Evolutionary conservation across 2,329 filamentous ascomycete species (phyloP), one percentile per base, ranked within the genome.

Genomic region (Colletotrichum graminicola): DNA sequence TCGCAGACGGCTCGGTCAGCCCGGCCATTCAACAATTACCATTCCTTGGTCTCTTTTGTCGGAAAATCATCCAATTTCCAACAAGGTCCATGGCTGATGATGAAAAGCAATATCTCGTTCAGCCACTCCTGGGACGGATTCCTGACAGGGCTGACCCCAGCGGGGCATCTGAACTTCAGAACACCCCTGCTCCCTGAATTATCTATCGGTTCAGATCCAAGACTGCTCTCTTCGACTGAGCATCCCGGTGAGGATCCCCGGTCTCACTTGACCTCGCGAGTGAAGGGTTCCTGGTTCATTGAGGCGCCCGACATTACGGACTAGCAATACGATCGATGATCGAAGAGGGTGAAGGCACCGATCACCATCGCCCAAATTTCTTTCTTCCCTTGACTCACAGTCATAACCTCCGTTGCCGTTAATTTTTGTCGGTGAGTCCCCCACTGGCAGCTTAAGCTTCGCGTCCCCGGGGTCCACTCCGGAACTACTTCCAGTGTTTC

Each of bases 211-310:
- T 54, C 45, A 68, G 54, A 56, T 63, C 60, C 67, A 73, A 72
- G 62, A 64, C 61, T 55, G 55, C 55, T 70, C 49, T 51, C 63
- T 67, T 64, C 60, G 56, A 72, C 65, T 62, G 47, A 72, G 64
- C 63, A 63, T 57, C 72, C 72, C 72, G 49, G 72, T 69, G 72
- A 73, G 72, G 72, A 72, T 72, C 72, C 72, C 72, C 68, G 55
- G 72, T 67, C 72, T 72, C 61, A 62, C 34, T 61, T 61, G 26
- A 52, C 34, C 18, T 62, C 11, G 32, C 32, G 64, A 73, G 72
- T n/a, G 45, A 72, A 57, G 72, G 72, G 68, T 64, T 65, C 72
- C 68, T 51, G 49, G 72, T 45, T 64, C 60, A 65, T 14, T 16
- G 34, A 62, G n/a, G 49, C 59, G 54, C 49, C 52, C 43, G 60